Evolutionary conservation across 495 filamentous ascomycete genomes (phyloP).

Genomic region (Penicillium lagena): DNA sequence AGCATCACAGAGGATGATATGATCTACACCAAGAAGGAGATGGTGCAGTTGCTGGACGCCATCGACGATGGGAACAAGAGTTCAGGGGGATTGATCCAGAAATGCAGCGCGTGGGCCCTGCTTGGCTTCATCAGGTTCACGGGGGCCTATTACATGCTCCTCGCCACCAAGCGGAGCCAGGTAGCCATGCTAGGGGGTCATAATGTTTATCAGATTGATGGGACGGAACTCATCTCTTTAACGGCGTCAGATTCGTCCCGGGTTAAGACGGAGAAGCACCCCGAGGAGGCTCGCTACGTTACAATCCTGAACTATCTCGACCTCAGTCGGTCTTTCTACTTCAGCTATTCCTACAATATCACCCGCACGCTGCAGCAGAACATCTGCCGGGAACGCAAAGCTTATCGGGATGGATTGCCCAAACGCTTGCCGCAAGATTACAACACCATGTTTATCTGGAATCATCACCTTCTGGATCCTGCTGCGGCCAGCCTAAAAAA

Average conservation of each 20-base stretch:
- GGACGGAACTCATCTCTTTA: conserved; percentile 86
- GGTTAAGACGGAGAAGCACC: conserved; percentile 71
- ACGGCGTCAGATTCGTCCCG: conserved; percentile 56
- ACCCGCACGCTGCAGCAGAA: conserved; percentile 91
- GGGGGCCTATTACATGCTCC: conserved; percentile 92
- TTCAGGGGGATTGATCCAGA: conserved; percentile 84
- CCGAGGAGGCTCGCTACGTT: conserved; percentile 85
- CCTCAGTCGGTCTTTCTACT: conserved; percentile 87
- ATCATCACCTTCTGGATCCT: conserved; percentile 78
- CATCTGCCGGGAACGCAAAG: conserved; percentile 72
- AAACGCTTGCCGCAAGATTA: conserved; percentile 57
- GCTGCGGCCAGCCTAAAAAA: conserved; percentile 64
- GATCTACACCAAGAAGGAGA: conserved; percentile 86
- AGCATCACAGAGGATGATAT: conserved; percentile 89
- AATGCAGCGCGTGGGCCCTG: conserved; percentile 87
- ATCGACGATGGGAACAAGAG: conserved; percentile 94
- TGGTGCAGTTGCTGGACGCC: conserved; percentile 84
- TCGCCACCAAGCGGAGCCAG: conserved; percentile 92
- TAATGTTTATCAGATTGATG: conserved; percentile 91
- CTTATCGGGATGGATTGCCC: conserved; percentile 54
- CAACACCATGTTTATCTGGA: conserved; percentile 98
- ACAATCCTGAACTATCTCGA: conserved; percentile 87
- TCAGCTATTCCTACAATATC: conserved; percentile 97
- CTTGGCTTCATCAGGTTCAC: conserved; percentile 95
- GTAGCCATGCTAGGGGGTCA: conserved; percentile 95